phyloP scores from a whole-genome alignment of 176 grass and related monocot species.

The Secale cereale region DNA sequence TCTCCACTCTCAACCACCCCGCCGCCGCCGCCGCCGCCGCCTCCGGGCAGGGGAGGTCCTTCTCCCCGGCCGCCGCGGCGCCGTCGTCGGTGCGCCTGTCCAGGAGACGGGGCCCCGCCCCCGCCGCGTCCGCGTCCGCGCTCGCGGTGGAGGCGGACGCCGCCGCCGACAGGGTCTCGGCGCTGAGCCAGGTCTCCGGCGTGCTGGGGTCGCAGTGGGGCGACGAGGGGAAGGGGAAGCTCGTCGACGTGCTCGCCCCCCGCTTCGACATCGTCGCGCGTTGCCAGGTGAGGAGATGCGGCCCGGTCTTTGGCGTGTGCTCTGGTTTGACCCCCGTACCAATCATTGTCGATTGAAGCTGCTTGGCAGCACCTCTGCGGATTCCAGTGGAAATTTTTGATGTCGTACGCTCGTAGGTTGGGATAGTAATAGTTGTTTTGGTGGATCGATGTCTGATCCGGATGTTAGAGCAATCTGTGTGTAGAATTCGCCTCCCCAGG shows the following conservation, averaged over 20 bases:
- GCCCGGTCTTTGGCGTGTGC: background rate
- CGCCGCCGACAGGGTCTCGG: constrained; percentile 41
- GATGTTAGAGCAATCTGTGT: background rate
- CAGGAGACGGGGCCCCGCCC: background rate
- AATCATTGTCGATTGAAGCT: constrained; percentile 12
- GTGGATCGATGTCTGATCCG: background rate
- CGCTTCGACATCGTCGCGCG: constrained; percentile 72
- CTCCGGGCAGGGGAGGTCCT: constrained; percentile 6
- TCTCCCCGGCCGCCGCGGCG: constrained; percentile 2
- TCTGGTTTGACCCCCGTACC: background rate
- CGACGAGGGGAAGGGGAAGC: constrained; percentile 88
- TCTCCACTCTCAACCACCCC: constrained; percentile 34
- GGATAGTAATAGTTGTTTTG: background rate
- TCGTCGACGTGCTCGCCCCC: constrained; percentile 69
- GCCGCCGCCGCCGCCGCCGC: constrained; percentile 24
- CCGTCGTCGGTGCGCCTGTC: constrained; percentile 12
- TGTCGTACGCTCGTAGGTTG: background rate
- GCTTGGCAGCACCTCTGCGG: background rate
- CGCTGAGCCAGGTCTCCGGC: constrained; percentile 68
- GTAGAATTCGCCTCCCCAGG: constrained; percentile 4
- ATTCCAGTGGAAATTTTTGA: background rate
- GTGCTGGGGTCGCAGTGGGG: constrained; percentile 89
- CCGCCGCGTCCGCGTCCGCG: constrained; percentile 25
- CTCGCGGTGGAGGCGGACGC: constrained; percentile 31
- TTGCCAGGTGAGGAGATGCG: constrained; percentile 51